Percentiles rank a stretch among this genome's conserved stretches.
Evolutionary conservation across 2,329 filamentous ascomycete genomes (phyloP).

Genomic region (Orbilia javanica): DNA sequence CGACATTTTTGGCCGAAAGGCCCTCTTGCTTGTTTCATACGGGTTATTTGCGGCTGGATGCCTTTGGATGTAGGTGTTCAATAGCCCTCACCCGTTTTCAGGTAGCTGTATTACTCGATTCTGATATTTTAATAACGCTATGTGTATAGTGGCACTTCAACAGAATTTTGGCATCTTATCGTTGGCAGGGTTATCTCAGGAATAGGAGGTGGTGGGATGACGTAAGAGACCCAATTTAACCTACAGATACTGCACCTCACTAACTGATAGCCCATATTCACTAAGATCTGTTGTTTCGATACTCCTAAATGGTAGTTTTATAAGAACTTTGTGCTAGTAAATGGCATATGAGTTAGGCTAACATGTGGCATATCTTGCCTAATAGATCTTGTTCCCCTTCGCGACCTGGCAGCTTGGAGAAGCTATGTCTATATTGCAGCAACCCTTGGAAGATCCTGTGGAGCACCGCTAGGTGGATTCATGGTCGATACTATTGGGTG

Average conservation of each 20-base stretch:
- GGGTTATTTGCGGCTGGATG: constrained; percentile 75
- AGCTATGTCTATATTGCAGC: constrained; percentile 70
- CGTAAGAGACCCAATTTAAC: neutral
- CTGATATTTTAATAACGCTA: neutral
- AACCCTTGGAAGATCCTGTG: constrained; percentile 69
- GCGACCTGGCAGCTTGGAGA: constrained; percentile 71
- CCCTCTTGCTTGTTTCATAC: constrained; percentile 75
- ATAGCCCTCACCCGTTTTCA: too few relatives aligned
- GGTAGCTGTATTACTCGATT: too few relatives aligned
- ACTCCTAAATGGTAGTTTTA: constrained; percentile 68
- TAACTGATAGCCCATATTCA: neutral
- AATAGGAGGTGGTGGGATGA: constrained; percentile 61
- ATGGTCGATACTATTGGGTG: constrained; percentile 75
- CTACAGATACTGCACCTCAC: neutral
- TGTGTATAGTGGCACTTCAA: constrained; percentile 38
- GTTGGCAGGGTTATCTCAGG: constrained; percentile 64
- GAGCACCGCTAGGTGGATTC: constrained; percentile 72
- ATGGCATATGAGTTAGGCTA: too few relatives aligned
- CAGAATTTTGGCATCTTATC: constrained; percentile 50
- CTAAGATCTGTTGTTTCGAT: constrained; percentile 67
- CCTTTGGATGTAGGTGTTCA: constrained; percentile 64
- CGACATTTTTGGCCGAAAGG: constrained; percentile 78
- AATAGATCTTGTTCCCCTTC: constrained; percentile 63
- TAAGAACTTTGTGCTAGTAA: too few relatives aligned
- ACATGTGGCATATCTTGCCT: constrained; percentile 54